Percentiles rank a stretch among this genome's conserved stretches.
These are phyloP conservation scores for Rhamnella rubrinervis DNA, from an alignment of 331 rosid genomes.

Conservation along the genomic window DNA sequence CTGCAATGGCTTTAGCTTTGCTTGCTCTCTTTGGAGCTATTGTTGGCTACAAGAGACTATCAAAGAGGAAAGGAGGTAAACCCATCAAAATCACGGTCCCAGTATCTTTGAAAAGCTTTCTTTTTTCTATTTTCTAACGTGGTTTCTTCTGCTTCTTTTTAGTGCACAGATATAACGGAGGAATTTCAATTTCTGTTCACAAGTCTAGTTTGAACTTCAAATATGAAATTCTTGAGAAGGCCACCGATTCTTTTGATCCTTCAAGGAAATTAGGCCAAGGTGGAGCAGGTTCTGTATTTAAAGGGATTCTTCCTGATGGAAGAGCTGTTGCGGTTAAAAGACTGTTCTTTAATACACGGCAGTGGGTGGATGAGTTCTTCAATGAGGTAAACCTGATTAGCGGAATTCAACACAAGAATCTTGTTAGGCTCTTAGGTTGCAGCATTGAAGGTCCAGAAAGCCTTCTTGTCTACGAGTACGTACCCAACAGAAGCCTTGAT, in stretches of 20 bases:
- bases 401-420: slow-evolving; percentile 58
- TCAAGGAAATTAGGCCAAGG: slow-evolving; percentile 51
- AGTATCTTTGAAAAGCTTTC: not conserved
- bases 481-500: slow-evolving; percentile 57
- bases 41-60: slow-evolving; percentile 25
- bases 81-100: slow-evolving; percentile 10
- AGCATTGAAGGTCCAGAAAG: slow-evolving; percentile 73
- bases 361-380: slow-evolving; percentile 61
- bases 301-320: slow-evolving; percentile 53
- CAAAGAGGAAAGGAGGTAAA: slow-evolving; percentile 20
- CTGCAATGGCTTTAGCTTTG: slow-evolving; percentile 21
- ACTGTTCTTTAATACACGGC: slow-evolving; percentile 42
- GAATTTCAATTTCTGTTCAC: slow-evolving; percentile 10
- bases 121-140: slow-evolving; percentile 11
- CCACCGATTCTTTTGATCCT: slow-evolving; percentile 38
- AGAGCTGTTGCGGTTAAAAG: slow-evolving; percentile 51
- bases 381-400: slow-evolving; percentile 54
- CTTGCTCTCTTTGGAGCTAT: slow-evolving; percentile 26
- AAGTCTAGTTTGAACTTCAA: slow-evolving; percentile 37
- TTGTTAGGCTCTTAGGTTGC: slow-evolving; percentile 62
- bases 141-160: slow-evolving; percentile 7
- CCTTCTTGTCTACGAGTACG: slow-evolving; percentile 58
- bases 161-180: slow-evolving; percentile 13
- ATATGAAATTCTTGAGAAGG: slow-evolving; percentile 54
- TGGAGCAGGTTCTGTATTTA: slow-evolving; percentile 54